A percentile compares a stretch with the other conserved stretches of the same genome.
Conservation (phyloP, 805 yeast species). For the Spencermartinsiella europaea region DNA sequence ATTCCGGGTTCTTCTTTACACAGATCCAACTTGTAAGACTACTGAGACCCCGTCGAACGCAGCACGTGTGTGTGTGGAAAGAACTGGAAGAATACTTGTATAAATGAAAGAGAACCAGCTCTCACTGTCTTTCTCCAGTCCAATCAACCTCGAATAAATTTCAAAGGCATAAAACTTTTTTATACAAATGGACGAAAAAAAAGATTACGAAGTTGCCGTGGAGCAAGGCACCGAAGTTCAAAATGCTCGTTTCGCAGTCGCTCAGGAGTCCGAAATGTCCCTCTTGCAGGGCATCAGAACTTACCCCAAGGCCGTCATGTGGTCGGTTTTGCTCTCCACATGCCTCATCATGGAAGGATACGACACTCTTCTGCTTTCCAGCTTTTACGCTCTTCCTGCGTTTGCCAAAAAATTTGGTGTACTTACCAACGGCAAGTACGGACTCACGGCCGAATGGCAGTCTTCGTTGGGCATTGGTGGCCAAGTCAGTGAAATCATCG, state of each 20-base stretch:
- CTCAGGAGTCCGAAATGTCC: constrained; percentile 24
- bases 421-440: constrained; percentile 24
- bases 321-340: constrained; percentile 43
- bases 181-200: too few species aligned
- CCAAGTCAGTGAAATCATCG: constrained; percentile 38
- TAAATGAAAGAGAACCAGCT: too few species aligned
- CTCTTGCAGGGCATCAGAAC: constrained; percentile 33
- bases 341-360: constrained; percentile 48
- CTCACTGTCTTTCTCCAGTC: too few species aligned
- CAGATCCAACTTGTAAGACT: too few species aligned
- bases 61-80: too few species aligned
- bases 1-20: too few species aligned
- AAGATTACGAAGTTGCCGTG: not conserved
- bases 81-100: too few species aligned
- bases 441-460: constrained; percentile 21
- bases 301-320: constrained; percentile 36
- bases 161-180: too few species aligned
- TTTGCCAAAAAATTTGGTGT: constrained; percentile 22
- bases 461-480: constrained; percentile 17
- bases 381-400: constrained; percentile 36
- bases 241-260: constrained; percentile 8
- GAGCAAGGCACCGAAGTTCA: not conserved
- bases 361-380: constrained; percentile 37
- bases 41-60: too few species aligned
- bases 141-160: too few species aligned